phyloP scores from a whole-genome alignment of 208 protist species.

The Trypanosoma congolense region DNA sequence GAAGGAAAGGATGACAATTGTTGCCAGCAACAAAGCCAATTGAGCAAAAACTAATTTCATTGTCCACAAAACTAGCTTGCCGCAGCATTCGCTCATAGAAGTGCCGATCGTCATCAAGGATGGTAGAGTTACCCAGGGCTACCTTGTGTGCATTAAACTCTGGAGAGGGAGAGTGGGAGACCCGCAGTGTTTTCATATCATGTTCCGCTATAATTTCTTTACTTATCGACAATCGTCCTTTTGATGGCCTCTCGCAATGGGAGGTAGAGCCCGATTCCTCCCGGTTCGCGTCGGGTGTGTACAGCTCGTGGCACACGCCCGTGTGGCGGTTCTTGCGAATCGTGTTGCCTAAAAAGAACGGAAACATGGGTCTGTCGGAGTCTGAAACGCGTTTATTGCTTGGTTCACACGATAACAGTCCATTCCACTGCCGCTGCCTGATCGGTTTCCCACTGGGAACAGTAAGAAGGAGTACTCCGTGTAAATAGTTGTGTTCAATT shows the following conservation, averaged over 20 bases:
- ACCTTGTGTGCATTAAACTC: constrained; percentile 3
- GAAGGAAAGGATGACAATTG: constrained; percentile 68
- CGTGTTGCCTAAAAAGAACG: constrained; percentile 51
- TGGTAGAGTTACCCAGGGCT: constrained; percentile 46
- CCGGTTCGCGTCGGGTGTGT: constrained; percentile 12
- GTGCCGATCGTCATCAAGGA: constrained; percentile 38
- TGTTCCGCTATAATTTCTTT: no score
- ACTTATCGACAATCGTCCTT: no score
- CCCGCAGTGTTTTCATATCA: no score
- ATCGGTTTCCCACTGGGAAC: constrained; percentile 45
- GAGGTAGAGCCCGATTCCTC: not conserved
- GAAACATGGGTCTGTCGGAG: constrained; percentile 16
- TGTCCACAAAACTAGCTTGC: constrained; percentile 72
- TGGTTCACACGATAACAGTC: constrained; percentile 9
- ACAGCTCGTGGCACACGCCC: constrained; percentile 79
- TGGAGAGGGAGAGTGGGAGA: not conserved
- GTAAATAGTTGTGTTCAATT: constrained; percentile 69
- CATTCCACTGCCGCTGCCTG: constrained; percentile 14
- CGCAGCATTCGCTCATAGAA: constrained; percentile 42
- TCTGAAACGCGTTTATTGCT: constrained; percentile 4
- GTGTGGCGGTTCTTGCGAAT: constrained; percentile 71
- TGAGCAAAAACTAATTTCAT: constrained; percentile 62
- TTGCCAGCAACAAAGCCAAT: constrained; percentile 69
- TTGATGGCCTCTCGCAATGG: not conserved
- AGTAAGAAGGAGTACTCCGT: constrained; percentile 73